Conservation (phyloP, 2,329 filamentous ascomycete species). For the Venturia asperata region DNA sequence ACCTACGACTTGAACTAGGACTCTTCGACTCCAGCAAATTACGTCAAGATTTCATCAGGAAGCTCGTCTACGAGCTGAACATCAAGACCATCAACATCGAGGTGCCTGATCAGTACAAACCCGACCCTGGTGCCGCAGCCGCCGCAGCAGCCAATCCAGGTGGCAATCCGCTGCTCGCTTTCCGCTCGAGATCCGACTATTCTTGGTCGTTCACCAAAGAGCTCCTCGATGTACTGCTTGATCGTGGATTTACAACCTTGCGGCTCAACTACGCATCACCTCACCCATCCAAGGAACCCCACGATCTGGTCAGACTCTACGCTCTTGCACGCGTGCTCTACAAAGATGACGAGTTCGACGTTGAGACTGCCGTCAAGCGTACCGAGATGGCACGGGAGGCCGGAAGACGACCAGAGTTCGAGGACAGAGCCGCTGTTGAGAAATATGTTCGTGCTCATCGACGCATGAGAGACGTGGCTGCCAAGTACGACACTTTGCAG, state of each 20-base stretch:
- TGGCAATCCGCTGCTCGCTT: background rate
- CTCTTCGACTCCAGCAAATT: constrained; percentile 15
- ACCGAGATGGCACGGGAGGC: constrained; percentile 14
- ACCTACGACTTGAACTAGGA: constrained; percentile 15
- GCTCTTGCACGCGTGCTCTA: constrained; percentile 11
- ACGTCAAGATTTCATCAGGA: constrained; percentile 13
- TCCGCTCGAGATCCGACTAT: constrained; percentile 12
- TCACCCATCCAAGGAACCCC: background rate
- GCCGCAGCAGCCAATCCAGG: background rate
- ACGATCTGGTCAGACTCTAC: constrained; percentile 13
- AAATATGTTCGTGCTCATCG: background rate
- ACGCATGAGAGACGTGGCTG: constrained; percentile 7
- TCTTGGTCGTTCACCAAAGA: constrained; percentile 17
- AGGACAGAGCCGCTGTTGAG: constrained; percentile 13
- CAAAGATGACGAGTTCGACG: constrained; percentile 17
- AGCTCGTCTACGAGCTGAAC: constrained; percentile 15
- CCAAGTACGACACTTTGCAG: background rate
- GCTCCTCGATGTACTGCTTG: constrained; percentile 14
- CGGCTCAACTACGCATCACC: constrained; percentile 7
- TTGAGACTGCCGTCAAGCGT: constrained; percentile 14
- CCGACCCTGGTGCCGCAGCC: background rate
- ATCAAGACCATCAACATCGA: constrained; percentile 15
- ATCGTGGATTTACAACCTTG: constrained; percentile 3
- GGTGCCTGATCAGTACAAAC: constrained; percentile 15
- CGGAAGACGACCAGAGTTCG: constrained; percentile 13